phyloP scores from a whole-genome alignment of 2,329 filamentous ascomycete genomes.

The Monosporascus sp. region DNA sequence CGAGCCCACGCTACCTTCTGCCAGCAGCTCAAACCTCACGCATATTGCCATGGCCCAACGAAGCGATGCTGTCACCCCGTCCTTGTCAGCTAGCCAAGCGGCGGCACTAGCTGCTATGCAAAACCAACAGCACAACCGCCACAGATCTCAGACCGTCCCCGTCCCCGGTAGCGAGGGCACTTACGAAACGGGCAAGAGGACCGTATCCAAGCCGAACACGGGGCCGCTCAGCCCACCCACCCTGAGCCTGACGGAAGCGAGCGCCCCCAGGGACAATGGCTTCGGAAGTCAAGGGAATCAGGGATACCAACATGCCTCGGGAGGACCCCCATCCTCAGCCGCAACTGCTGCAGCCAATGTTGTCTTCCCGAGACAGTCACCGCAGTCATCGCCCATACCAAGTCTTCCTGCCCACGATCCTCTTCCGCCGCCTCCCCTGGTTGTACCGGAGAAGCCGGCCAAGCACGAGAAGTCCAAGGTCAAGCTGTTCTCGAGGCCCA shows the following conservation, averaged over 20 bases:
- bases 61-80: constrained; percentile 32
- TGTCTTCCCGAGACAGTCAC: constrained; percentile 61
- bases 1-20: constrained; percentile 65
- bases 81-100: constrained; percentile 66
- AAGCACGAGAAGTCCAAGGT: constrained; percentile 70
- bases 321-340: constrained; percentile 56
- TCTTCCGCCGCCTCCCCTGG: constrained; percentile 33
- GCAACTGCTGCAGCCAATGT: constrained; percentile 69
- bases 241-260: constrained; percentile 60
- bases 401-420: constrained; percentile 20
- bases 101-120: constrained; percentile 73
- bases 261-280: constrained; percentile 51
- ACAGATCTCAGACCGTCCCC: constrained; percentile 70
- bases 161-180: constrained; percentile 39
- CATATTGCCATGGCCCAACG: constrained; percentile 41
- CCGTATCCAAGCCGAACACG: constrained; percentile 26
- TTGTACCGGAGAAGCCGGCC: constrained; percentile 50
- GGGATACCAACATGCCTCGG: constrained; percentile 55
- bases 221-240: constrained; percentile 56
- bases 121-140: constrained; percentile 54
- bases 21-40: constrained; percentile 49
- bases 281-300: constrained; percentile 42
- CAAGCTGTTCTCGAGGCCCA: constrained; percentile 74
- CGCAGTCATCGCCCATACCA: constrained; percentile 33
- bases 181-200: constrained; percentile 39